These are phyloP conservation scores for Pythium volutum DNA, from an alignment of 352 stramenopile genomes.

Conservation along the genomic window DNA sequence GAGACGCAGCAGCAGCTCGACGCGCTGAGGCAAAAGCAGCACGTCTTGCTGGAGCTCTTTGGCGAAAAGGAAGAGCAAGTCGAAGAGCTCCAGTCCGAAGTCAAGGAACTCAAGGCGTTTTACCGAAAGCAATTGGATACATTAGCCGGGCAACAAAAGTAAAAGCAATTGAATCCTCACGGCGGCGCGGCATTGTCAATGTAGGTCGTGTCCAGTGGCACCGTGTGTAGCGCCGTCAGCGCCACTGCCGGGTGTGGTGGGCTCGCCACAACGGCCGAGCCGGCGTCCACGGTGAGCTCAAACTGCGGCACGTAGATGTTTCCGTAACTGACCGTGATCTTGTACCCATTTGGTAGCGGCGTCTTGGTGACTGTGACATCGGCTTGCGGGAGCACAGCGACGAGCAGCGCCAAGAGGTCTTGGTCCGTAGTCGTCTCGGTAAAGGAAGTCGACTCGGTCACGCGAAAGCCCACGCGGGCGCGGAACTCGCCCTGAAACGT, in stretches of 20 bases:
- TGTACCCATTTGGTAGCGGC: not conserved
- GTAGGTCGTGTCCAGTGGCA: not conserved
- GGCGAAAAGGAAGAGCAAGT: conserved; percentile 86
- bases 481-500: conserved; percentile 22
- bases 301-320: conserved; percentile 14
- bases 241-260: not conserved
- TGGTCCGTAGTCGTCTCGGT: conserved; percentile 1
- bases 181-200: not conserved
- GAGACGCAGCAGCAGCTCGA: conserved; percentile 48
- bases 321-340: not conserved
- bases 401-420: conserved; percentile 10
- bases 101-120: conserved; percentile 75
- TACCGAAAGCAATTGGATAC: conserved; percentile 78
- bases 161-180: not conserved
- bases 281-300: not conserved
- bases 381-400: conserved; percentile 15
- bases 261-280: not conserved
- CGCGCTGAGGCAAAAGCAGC: conserved; percentile 69
- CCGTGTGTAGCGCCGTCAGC: conserved; percentile 1
- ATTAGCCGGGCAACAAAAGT: conserved; percentile 47
- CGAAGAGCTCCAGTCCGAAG: conserved; percentile 74
- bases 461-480: conserved; percentile 19
- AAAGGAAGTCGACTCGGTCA: conserved; percentile 15
- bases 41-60: conserved; percentile 80
- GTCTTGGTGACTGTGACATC: conserved; percentile 1